phyloP scores from a whole-genome alignment of 2,329 filamentous ascomycete species.

The Botrytis byssoidea region DNA sequence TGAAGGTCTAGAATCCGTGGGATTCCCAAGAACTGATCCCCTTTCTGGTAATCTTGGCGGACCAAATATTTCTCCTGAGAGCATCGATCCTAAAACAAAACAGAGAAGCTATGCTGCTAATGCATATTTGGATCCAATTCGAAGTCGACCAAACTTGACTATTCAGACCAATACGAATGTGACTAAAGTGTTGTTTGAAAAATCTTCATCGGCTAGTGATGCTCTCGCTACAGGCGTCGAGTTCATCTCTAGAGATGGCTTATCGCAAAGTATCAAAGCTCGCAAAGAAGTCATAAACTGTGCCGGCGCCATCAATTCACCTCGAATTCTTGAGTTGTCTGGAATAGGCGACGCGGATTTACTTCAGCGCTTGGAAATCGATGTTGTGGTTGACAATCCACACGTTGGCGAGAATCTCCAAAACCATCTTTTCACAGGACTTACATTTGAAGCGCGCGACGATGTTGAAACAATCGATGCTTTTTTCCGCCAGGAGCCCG shows the following conservation, averaged over 20 bases:
- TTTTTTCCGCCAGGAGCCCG: neutral
- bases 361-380: neutral
- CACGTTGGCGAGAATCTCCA: neutral
- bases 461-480: neutral
- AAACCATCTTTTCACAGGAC: neutral
- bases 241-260: neutral
- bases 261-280: neutral
- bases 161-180: neutral
- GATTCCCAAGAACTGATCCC: neutral
- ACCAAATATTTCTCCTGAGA: neutral
- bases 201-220: neutral
- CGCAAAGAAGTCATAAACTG: neutral
- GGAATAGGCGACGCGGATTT: neutral
- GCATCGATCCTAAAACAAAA: neutral
- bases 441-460: neutral
- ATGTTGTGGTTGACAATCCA: neutral
- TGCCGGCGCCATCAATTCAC: neutral
- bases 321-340: neutral
- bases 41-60: neutral
- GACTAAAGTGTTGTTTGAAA: neutral
- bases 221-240: neutral
- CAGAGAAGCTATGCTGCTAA: neutral
- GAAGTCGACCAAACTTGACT: neutral
- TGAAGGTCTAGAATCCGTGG: neutral
- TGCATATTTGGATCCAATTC: neutral